phyloP scores from a whole-genome alignment of 1,284 basidiomycete genomes.

The Cutaneotrichosporon dermatis region DNA sequence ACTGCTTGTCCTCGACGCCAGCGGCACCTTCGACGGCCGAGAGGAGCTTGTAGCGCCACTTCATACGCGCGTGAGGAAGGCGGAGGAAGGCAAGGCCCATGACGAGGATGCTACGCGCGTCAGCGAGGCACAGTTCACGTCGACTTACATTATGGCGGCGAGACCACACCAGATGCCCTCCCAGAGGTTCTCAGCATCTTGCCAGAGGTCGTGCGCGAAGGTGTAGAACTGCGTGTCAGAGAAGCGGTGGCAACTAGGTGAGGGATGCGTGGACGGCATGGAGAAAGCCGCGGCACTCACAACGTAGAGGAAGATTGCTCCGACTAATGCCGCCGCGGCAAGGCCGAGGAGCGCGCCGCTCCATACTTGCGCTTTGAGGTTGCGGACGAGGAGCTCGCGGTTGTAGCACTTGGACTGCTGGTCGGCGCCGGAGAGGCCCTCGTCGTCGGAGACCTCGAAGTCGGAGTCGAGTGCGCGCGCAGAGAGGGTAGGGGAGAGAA shows the following conservation, averaged over 20 bases:
- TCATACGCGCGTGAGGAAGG: conserved; percentile 70
- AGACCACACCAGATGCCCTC: conserved; percentile 71
- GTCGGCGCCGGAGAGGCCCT: neutral
- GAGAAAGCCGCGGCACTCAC: conserved; percentile 23
- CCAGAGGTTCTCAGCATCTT: conserved; percentile 60
- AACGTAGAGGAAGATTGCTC: conserved; percentile 50
- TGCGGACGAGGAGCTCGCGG: conserved; percentile 18
- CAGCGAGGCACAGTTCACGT: neutral
- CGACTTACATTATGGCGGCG: conserved; percentile 51
- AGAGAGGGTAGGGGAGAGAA: conserved; percentile 14
- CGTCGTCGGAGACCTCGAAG: conserved; percentile 14
- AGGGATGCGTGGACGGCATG: neutral
- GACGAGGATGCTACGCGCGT: conserved; percentile 38
- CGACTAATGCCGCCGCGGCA: conserved; percentile 64
- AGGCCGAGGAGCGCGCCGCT: conserved; percentile 66
- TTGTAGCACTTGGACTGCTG: neutral
- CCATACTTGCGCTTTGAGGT: conserved; percentile 60
- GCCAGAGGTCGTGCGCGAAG: conserved; percentile 53
- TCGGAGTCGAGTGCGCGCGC: conserved; percentile 7
- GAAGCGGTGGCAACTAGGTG: too few relatives aligned
- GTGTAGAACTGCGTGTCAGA: conserved; percentile 45
- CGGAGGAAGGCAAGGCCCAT: conserved; percentile 73
- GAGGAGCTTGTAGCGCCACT: conserved; percentile 80
- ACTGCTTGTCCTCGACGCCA: conserved; percentile 7
- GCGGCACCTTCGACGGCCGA: conserved; percentile 60